A percentile compares a stretch with the other conserved stretches of the same genome.
Evolutionary conservation across 2,329 filamentous ascomycete genomes (phyloP).

Genomic region (Colletotrichum lini): DNA sequence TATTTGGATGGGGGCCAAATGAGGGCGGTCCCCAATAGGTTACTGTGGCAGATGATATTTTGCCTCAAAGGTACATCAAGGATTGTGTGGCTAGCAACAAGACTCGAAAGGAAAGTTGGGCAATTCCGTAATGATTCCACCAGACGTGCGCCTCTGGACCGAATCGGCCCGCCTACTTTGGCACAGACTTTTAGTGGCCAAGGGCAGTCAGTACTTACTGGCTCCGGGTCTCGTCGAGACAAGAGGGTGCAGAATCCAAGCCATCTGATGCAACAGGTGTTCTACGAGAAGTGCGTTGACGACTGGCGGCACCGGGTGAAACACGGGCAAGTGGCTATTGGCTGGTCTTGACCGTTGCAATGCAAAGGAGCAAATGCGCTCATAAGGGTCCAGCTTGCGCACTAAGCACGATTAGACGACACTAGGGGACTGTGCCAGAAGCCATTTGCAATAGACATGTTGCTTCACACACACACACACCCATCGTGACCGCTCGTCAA

Average conservation of each 20-base stretch:
- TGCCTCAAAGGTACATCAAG: constrained; percentile 8
- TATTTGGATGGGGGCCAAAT: constrained; percentile 37
- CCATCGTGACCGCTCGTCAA: constrained; percentile 37
- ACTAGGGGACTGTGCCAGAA: constrained; percentile 33
- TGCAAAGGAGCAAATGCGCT: constrained; percentile 21
- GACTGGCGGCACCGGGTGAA: constrained; percentile 22
- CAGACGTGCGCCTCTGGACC: not conserved
- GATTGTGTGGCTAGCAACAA: constrained; percentile 16
- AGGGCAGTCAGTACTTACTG: not conserved
- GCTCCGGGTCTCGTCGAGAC: constrained; percentile 11
- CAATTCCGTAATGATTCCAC: not conserved
- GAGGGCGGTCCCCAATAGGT: constrained; percentile 17
- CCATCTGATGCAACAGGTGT: constrained; percentile 5
- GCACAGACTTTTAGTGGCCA: not conserved
- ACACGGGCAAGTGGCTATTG: constrained; percentile 27
- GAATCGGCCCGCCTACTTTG: constrained; percentile 18
- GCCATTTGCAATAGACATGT: constrained; percentile 20
- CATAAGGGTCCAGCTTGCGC: constrained; percentile 35
- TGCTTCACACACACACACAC: not conserved
- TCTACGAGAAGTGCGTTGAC: constrained; percentile 8
- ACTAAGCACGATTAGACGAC: constrained; percentile 37
- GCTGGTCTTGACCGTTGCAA: constrained; percentile 31
- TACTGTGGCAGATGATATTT: constrained; percentile 21
- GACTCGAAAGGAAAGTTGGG: not conserved
- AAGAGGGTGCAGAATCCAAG: not conserved